Percentiles rank a stretch among this genome's conserved stretches.
phyloP scores from a whole-genome alignment of 1,284 basidiomycete species.

The Leccinum angustisporum region DNA sequence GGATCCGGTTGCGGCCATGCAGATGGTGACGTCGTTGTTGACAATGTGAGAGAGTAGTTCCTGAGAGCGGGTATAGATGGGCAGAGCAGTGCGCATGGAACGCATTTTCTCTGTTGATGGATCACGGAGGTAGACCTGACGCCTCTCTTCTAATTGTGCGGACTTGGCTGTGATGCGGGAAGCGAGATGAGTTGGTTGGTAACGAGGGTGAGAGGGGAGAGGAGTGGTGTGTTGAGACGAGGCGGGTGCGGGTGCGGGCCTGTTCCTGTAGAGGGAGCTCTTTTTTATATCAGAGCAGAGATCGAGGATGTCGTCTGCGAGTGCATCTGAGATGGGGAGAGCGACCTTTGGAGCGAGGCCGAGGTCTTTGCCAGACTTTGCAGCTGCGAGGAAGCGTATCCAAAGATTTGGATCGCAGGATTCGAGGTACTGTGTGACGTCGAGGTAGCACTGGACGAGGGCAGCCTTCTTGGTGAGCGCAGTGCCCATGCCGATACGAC shows the following conservation, averaged over 20 bases:
- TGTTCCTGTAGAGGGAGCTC: constrained; percentile 50
- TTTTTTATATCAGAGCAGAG: constrained; percentile 68
- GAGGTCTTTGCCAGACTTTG: constrained; percentile 63
- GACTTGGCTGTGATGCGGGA: constrained; percentile 53
- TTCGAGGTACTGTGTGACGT: constrained; percentile 86
- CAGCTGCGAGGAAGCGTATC: constrained; percentile 65
- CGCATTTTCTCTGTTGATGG: constrained; percentile 70
- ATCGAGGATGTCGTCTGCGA: constrained; percentile 76
- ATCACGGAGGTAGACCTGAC: constrained; percentile 65
- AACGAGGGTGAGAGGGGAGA: constrained; percentile 13
- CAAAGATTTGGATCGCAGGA: constrained; percentile 81
- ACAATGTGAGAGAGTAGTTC: constrained; percentile 73
- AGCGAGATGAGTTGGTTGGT: constrained; percentile 17
- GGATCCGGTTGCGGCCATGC: constrained; percentile 94
- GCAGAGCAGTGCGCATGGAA: constrained; percentile 63
- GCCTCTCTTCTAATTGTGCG: constrained; percentile 50
- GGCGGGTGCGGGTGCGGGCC: constrained; percentile 41
- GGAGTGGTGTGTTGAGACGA: neutral
- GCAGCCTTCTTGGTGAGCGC: constrained; percentile 77
- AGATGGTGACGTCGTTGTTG: constrained; percentile 85
- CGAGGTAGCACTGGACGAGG: constrained; percentile 77
- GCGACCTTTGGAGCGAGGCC: constrained; percentile 72
- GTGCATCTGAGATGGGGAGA: constrained; percentile 66
- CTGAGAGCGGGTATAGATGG: constrained; percentile 69
- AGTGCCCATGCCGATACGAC: constrained; percentile 78